A percentile compares a stretch with the other conserved stretches of the same genome.
These are phyloP conservation scores for Blumeria hordei DNA, from an alignment of 2,329 filamentous ascomycete genomes.

Conservation along the genomic window DNA sequence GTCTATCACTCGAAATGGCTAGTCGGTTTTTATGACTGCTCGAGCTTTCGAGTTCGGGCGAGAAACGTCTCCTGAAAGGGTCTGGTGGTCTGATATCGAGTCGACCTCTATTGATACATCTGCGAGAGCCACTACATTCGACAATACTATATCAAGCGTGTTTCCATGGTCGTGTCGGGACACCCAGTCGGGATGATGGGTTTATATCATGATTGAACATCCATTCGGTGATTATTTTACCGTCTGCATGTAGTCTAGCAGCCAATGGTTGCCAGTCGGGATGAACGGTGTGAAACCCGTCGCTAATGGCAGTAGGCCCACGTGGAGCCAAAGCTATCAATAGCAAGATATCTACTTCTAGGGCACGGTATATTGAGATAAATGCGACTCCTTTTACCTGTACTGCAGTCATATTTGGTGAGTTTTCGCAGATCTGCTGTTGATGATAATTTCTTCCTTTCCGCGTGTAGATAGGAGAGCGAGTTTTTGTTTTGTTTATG, in stretches of 20 bases:
- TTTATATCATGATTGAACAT: background rate
- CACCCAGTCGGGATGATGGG: background rate
- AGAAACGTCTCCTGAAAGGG: too few species aligned
- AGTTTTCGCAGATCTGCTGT: too few species aligned
- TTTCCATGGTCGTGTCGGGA: too few species aligned
- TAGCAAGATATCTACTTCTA: background rate
- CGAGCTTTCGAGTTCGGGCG: too few species aligned
- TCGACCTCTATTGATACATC: too few species aligned
- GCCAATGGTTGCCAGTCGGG: background rate
- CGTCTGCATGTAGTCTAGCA: background rate
- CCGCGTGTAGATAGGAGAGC: too few species aligned
- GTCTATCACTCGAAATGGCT: background rate
- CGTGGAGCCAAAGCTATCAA: background rate
- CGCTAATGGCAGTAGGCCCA: background rate
- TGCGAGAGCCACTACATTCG: too few species aligned
- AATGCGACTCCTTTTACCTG: background rate
- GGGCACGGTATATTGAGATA: background rate
- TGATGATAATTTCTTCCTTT: too few species aligned
- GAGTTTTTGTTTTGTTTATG: too few species aligned
- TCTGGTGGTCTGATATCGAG: too few species aligned
- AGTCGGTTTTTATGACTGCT: background rate
- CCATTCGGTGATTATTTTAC: background rate
- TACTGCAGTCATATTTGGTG: background rate
- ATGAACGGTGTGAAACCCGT: background rate
- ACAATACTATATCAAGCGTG: too few species aligned